A percentile compares a stretch with the other conserved stretches of the same genome.
phyloP scores from a whole-genome alignment of 73 alveolate species.

The Paramecium biaurelia region DNA sequence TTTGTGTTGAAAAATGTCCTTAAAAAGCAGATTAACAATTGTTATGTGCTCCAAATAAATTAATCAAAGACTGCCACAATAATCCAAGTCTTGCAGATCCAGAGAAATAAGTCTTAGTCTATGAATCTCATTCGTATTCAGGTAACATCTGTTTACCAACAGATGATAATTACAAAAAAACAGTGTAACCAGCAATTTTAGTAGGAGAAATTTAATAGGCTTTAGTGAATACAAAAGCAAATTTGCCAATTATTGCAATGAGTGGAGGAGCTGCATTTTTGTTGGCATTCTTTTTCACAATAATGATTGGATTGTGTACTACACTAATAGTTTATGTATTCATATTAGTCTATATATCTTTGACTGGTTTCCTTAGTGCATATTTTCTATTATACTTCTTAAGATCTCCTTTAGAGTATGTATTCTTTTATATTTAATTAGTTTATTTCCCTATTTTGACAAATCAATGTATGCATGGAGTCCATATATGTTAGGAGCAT shows the following conservation, averaged over 20 bases:
- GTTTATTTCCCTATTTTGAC: constrained; percentile 3
- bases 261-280: constrained; percentile 22
- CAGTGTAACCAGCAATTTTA: neutral
- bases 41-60: neutral
- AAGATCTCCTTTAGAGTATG: neutral
- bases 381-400: neutral
- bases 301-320: neutral
- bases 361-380: neutral
- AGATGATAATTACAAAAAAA: neutral
- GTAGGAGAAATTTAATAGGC: constrained; percentile 27
- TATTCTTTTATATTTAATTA: neutral
- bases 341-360: neutral
- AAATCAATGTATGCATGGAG: neutral
- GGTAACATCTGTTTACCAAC: neutral
- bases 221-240: neutral
- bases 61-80: neutral
- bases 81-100: constrained; percentile 44
- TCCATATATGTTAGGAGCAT: constrained; percentile 1
- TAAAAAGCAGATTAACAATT: neutral
- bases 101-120: neutral
- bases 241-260: neutral
- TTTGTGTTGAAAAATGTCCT: constrained; percentile 43
- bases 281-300: neutral
- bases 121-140: neutral
- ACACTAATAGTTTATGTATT: neutral